These are phyloP conservation scores for Colletotrichum phormii DNA, from an alignment of 2,329 filamentous ascomycete species.

Conservation along the genomic window DNA sequence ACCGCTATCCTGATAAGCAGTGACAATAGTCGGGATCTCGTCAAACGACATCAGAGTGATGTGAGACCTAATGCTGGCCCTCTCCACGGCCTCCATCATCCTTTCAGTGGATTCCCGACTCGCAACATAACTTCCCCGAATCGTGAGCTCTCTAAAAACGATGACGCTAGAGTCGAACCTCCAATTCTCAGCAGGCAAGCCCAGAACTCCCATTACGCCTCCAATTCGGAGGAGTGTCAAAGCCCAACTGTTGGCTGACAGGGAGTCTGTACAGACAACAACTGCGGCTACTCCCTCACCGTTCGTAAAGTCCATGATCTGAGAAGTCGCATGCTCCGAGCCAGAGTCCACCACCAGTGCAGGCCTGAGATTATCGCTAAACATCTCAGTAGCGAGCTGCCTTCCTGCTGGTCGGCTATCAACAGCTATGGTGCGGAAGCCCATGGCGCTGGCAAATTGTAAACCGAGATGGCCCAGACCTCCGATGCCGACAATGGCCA, in stretches of 20 bases:
- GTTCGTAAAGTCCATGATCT: slow-evolving; percentile 44
- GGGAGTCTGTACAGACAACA: slow-evolving; percentile 47
- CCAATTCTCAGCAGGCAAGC: slow-evolving; percentile 46
- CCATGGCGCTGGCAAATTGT: slow-evolving; percentile 50
- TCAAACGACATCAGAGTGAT: slow-evolving; percentile 44
- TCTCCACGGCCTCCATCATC: slow-evolving; percentile 47
- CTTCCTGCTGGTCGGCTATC: slow-evolving; percentile 47
- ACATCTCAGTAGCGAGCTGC: slow-evolving; percentile 43
- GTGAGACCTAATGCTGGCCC: slow-evolving; percentile 41
- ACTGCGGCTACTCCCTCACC: slow-evolving; percentile 46
- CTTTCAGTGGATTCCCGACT: slow-evolving; percentile 42
- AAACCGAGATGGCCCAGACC: slow-evolving; percentile 50
- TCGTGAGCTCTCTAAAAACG: slow-evolving; percentile 45
- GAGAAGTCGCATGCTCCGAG: slow-evolving; percentile 21
- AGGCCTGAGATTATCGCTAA: slow-evolving; percentile 39
- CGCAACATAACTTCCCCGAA: slow-evolving; percentile 48
- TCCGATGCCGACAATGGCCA: slow-evolving; percentile 49
- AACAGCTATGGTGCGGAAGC: slow-evolving; percentile 49
- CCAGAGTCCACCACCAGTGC: slow-evolving; percentile 44
- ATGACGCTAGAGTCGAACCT: slow-evolving; percentile 46
- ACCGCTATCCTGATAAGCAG: slow-evolving; percentile 41
- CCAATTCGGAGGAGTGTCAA: slow-evolving; percentile 43
- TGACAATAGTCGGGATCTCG: slow-evolving; percentile 42
- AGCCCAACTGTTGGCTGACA: slow-evolving; percentile 46
- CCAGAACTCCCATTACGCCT: slow-evolving; percentile 44